These are phyloP conservation scores for Fusarium graminum DNA, from an alignment of 2,329 filamentous ascomycete species.

Conservation along the genomic window DNA sequence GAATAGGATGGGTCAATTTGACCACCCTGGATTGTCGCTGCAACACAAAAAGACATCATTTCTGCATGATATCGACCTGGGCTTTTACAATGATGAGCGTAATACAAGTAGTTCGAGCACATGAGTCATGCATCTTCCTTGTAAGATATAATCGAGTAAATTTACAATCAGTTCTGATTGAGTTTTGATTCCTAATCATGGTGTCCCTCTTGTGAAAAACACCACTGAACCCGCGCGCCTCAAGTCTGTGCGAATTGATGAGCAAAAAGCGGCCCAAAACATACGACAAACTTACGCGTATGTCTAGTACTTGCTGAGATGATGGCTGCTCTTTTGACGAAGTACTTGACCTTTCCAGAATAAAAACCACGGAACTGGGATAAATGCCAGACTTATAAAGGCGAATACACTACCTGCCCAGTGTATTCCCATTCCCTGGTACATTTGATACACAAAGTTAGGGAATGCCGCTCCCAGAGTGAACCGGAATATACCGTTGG, in stretches of 20 bases:
- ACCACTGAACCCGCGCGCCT: not conserved
- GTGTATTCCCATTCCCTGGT: not conserved
- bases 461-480: constrained; percentile 12
- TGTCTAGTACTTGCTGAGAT: not conserved
- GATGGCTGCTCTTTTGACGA: constrained; percentile 4
- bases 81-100: no score
- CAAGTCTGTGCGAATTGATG: not conserved
- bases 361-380: constrained; percentile 6
- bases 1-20: no score
- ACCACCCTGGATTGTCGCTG: no score
- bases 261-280: not conserved
- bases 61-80: no score
- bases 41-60: no score
- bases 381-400: constrained; percentile 5
- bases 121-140: no score
- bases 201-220: not conserved
- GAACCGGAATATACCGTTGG: constrained; percentile 15
- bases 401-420: constrained; percentile 15
- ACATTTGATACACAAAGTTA: constrained; percentile 3
- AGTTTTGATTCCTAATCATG: no score
- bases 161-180: no score
- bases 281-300: not conserved
- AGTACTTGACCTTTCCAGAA: constrained; percentile 15
- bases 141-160: no score
- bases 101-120: no score